Conservation (phyloP, 192 early-diverging fungal species). For the Linnemannia hyalina region DNA sequence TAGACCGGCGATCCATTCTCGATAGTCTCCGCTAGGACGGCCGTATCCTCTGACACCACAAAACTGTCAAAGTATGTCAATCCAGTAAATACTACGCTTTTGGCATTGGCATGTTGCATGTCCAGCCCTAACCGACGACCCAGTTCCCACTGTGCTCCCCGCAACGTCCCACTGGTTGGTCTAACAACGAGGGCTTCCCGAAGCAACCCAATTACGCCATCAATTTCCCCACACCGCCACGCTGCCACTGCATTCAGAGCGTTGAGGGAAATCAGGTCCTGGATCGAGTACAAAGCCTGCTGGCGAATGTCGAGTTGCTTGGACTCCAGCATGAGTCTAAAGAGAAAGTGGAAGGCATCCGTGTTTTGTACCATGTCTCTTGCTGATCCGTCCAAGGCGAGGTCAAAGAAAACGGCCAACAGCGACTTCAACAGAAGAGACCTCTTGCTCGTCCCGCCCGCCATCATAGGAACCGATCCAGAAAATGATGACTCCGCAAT, state of each 20-base stretch:
- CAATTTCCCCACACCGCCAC: slow-evolving; percentile 51
- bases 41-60: slow-evolving; percentile 51
- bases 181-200: slow-evolving; percentile 12
- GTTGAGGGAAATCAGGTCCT: slow-evolving; percentile 53
- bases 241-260: slow-evolving; percentile 55
- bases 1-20: slow-evolving; percentile 48
- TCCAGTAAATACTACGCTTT: slow-evolving; percentile 10
- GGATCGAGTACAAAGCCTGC: slow-evolving; percentile 55
- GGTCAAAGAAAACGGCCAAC: slow-evolving; percentile 43
- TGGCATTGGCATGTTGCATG: slow-evolving; percentile 12
- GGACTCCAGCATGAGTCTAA: slow-evolving; percentile 42
- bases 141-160: slow-evolving; percentile 41
- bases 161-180: slow-evolving; percentile 9
- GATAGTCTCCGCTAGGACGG: slow-evolving; percentile 37
- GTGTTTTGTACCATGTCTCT: slow-evolving; percentile 55
- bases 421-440: slow-evolving; percentile 34
- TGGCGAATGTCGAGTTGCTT: slow-evolving; percentile 56
- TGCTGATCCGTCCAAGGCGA: slow-evolving; percentile 42
- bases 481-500: not conserved
- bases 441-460: slow-evolving; percentile 17
- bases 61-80: slow-evolving; percentile 50
- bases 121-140: slow-evolving; percentile 25
- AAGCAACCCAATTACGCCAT: slow-evolving; percentile 35
- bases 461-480: not conserved
- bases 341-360: slow-evolving; percentile 52